A percentile compares a stretch with the other conserved stretches of the same genome.
Evolutionary conservation across 176 grass and related monocot species (phyloP).

Genomic region (Tillandsia leiboldiana): DNA sequence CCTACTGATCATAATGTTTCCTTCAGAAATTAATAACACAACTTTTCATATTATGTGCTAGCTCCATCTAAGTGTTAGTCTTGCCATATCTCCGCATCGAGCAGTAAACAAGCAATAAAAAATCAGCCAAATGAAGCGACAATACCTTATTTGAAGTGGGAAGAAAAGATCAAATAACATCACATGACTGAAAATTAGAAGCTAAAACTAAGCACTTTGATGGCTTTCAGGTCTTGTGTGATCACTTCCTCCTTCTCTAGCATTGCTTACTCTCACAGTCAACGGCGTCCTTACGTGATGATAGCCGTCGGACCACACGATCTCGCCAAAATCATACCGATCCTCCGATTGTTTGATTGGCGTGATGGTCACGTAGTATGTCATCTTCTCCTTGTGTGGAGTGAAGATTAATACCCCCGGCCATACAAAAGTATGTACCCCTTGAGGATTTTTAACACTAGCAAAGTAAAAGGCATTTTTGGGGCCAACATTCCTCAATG

Average conservation of each 20-base stretch:
- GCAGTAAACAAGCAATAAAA: no score
- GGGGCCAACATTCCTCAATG: slow-evolving; percentile 58
- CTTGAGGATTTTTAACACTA: slow-evolving; percentile 38
- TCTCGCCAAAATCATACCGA: slow-evolving; percentile 70
- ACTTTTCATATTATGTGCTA: no score
- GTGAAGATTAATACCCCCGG: slow-evolving; percentile 46
- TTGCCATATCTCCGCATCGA: no score
- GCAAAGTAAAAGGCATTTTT: slow-evolving; percentile 34
- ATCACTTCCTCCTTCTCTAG: slow-evolving; percentile 1
- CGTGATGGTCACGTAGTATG: slow-evolving; percentile 59
- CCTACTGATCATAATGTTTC: no score
- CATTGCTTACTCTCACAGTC: slow-evolving; percentile 59
- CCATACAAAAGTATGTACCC: slow-evolving; percentile 43
- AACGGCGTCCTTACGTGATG: slow-evolving; percentile 73
- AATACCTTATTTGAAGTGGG: neutral
- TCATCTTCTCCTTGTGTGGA: slow-evolving; percentile 7
- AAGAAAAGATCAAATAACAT: neutral
- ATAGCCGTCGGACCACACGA: slow-evolving; percentile 74
- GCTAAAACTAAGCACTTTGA: slow-evolving; percentile 17
- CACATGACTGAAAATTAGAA: no score
- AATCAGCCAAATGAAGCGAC: no score
- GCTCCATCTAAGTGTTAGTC: no score
- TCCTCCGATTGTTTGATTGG: slow-evolving; percentile 51
- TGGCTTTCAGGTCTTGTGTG: neutral
- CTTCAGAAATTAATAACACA: no score